Evolutionary conservation across 345 rosid genomes (phyloP), one percentile per base, ranked within the genome.

Genomic region (Lagerstroemia speciosa): DNA sequence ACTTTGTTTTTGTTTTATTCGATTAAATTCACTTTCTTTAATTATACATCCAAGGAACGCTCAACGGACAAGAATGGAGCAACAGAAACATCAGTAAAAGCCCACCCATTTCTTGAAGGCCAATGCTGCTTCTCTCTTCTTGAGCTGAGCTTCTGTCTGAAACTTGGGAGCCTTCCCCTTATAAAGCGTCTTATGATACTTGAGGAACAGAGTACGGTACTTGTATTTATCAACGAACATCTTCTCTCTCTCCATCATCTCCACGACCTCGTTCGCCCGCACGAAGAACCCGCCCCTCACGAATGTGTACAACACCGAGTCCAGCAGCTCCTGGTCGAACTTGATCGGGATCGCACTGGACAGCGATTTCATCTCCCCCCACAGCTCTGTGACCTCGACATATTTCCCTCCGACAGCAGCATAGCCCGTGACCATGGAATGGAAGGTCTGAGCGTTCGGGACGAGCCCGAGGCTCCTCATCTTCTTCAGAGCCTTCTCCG

Each of bases 281-380:
- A 40, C 69, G 40, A 94, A 89, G 73, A 88, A 91, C 31, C 97
- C 96, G 30, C 99, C 99, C 73, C 96, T 83, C 33, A 89, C 97
- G 34, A 94, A 94, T 26, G 93, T 82, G 64, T 89, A 86, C n/a
- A 91, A 92, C 33, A 89, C 88, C 29, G 96, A 83, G 79, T 91
- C 99, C 61, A 94, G 83, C 75, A 94, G 81, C 74, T 94, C 99
- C 73, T 94, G 93, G 74, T 94, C 99, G 79, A 94, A 91, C 71
- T 75, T 88, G 85, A 94, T 81, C 16, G 78, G 70, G 67, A 89
- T 78, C 45, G 96, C 65, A 67, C 83, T 76, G 74, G 89, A 86
- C 75, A 87, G 74, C 26, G 89, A 78, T 75, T 89, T 94, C 99
- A 94, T 89, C 80, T 91, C 95, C 60, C 99, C 96, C 97, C 99